Percentiles rank a stretch among this genome's conserved stretches.
These are phyloP conservation scores for Elsinoe ampelina DNA, from an alignment of 2,329 filamentous ascomycete species.

Conservation along the genomic window DNA sequence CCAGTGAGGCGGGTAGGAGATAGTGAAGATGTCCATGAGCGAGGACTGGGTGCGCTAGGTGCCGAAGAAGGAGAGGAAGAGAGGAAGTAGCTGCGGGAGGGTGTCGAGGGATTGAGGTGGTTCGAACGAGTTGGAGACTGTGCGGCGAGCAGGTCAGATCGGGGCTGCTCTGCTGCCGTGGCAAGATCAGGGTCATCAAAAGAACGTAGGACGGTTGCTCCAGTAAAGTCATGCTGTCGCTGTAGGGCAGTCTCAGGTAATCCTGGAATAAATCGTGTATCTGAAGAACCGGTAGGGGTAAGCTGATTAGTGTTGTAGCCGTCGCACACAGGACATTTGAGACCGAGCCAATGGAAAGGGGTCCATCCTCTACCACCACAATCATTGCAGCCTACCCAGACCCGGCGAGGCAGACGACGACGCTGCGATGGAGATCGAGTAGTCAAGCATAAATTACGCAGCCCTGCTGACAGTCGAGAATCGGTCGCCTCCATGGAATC, in stretches of 20 bases:
- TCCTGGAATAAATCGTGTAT: conserved; percentile 24
- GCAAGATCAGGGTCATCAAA: conserved; percentile 1
- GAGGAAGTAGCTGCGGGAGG: conserved; percentile 14
- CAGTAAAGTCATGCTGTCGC: conserved; percentile 28
- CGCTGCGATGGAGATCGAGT: not conserved
- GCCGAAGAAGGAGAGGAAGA: conserved; percentile 10
- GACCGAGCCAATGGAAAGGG: conserved; percentile 85
- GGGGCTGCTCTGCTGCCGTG: conserved; percentile 1
- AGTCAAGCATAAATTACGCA: not conserved
- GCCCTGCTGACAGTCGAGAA: not conserved
- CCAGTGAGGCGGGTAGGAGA: conserved; percentile 15
- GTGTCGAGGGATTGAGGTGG: not conserved
- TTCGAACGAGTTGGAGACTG: conserved; percentile 6
- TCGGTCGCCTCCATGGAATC: conserved; percentile 1
- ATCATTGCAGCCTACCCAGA: conserved; percentile 87
- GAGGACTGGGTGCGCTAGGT: conserved; percentile 1
- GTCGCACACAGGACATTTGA: conserved; percentile 65
- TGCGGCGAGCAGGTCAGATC: not conserved
- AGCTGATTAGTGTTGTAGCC: conserved; percentile 45
- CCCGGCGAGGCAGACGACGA: conserved; percentile 35
- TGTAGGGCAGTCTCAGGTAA: conserved; percentile 15
- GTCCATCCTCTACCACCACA: conserved; percentile 82
- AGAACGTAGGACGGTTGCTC: conserved; percentile 24
- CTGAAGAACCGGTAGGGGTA: conserved; percentile 32
- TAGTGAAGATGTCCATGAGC: conserved; percentile 15